Conservation (phyloP, 192 early-diverging fungal species). For the Linderina pennispora region DNA sequence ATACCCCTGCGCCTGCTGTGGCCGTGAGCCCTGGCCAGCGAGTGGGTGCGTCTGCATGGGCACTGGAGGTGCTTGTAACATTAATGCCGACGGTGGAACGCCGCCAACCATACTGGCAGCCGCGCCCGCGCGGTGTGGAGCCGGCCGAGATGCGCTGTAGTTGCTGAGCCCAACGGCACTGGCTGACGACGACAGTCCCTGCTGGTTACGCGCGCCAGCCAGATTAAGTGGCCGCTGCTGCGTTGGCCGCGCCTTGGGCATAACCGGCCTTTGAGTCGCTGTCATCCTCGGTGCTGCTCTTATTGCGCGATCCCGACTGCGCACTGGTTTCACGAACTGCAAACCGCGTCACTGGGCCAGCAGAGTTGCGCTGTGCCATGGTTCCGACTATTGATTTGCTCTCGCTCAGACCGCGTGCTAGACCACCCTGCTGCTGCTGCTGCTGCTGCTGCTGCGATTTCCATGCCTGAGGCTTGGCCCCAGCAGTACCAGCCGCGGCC, state of each 20-base stretch:
- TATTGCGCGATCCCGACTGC: conserved; percentile 12
- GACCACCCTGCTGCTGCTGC: conserved; percentile 35
- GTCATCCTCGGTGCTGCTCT: conserved; percentile 17
- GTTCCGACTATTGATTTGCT: conserved; percentile 8
- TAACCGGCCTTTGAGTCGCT: conserved; percentile 9
- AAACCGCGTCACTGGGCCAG: conserved; percentile 17
- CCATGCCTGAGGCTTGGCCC: conserved; percentile 35
- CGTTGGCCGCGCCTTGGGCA: conserved; percentile 10
- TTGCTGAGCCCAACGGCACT: conserved; percentile 44
- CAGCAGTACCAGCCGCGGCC: conserved; percentile 7
- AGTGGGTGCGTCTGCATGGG: conserved; percentile 19
- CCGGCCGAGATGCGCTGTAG: conserved; percentile 22
- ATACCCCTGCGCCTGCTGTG: conserved; percentile 40
- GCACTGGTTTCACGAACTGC: conserved; percentile 24
- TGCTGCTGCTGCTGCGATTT: conserved; percentile 39
- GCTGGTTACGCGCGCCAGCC: conserved; percentile 6
- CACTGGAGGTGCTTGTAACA: conserved; percentile 5
- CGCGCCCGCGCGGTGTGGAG: conserved; percentile 24
- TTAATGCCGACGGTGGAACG: conserved; percentile 9
- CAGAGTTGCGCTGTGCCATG: conserved; percentile 19
- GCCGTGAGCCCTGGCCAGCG: conserved; percentile 19
- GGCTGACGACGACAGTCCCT: conserved; percentile 29
- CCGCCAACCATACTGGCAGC: conserved; percentile 34
- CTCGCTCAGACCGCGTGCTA: no score
- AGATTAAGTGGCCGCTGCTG: conserved; percentile 14